phyloP scores from a whole-genome alignment of 169 alveolate genomes.

The Toxoplasma gondii region DNA sequence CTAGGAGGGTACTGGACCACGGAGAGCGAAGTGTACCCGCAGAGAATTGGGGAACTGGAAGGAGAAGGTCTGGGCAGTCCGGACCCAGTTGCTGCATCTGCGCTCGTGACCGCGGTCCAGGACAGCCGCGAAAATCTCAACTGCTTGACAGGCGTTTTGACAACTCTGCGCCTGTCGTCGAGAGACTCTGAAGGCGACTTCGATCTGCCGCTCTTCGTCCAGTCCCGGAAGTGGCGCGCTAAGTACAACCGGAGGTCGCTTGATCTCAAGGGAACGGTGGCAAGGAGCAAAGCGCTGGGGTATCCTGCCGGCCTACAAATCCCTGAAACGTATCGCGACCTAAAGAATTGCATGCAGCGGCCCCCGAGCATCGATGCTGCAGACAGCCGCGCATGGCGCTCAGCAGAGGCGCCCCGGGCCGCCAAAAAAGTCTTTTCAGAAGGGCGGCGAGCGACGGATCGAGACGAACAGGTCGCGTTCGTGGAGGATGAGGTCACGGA shows the following conservation, averaged over 20 bases:
- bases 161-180: neutral
- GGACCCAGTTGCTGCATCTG: neutral
- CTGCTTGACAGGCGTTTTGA: neutral
- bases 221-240: neutral
- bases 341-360: neutral
- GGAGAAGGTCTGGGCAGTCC: no score
- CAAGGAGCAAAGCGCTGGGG: neutral
- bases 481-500: neutral
- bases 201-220: slow-evolving; percentile 13
- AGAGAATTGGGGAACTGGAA: no score
- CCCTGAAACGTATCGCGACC: neutral
- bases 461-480: neutral
- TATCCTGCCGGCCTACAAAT: neutral
- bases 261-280: neutral
- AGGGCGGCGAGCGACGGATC: neutral
- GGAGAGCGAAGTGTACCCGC: no score
- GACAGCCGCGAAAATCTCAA: neutral
- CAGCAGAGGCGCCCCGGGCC: neutral
- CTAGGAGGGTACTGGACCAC: no score
- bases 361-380: neutral
- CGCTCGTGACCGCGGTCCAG: neutral
- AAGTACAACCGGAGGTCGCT: neutral
- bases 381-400: neutral
- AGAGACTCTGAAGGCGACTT: neutral
- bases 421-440: no score